Conservation (phyloP, 2,329 filamentous ascomycete genomes). For the Berkeleyomyces rouxiae region DNA sequence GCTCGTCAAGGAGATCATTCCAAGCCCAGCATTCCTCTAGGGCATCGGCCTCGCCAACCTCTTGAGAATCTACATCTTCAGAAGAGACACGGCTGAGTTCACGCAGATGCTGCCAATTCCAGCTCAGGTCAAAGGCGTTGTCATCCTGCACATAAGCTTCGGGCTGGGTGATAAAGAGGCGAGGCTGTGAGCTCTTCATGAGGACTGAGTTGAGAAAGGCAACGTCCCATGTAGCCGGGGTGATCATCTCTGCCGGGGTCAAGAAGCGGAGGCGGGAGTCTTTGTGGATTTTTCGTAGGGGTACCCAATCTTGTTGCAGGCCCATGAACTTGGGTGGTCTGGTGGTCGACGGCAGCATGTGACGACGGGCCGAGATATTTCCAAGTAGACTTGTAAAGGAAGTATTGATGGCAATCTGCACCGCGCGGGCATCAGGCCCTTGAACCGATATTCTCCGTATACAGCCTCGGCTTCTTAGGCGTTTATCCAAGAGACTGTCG, state of each 20-base stretch:
- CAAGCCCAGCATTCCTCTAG: conserved; percentile 52
- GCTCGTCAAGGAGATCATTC: conserved; percentile 46
- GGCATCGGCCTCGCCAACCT: conserved; percentile 44
- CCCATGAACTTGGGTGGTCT: conserved; percentile 31
- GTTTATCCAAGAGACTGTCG: conserved; percentile 45
- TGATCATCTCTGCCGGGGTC: conserved; percentile 54
- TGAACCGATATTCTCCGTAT: conserved; percentile 46
- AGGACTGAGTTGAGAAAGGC: conserved; percentile 54
- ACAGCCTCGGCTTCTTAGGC: conserved; percentile 60
- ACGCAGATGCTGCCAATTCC: conserved; percentile 56
- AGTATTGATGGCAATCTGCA: conserved; percentile 44
- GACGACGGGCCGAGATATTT: conserved; percentile 2
- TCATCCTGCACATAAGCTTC: conserved; percentile 56
- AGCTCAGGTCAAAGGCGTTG: conserved; percentile 35
- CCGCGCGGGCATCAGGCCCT: conserved; percentile 48
- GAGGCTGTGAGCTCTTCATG: conserved; percentile 52
- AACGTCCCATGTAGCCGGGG: conserved; percentile 53
- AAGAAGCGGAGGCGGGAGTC: conserved; percentile 57
- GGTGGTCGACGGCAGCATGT: neutral
- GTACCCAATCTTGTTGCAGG: conserved; percentile 53
- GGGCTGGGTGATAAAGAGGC: conserved; percentile 60
- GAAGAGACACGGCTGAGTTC: conserved; percentile 41
- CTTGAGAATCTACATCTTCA: conserved; percentile 25
- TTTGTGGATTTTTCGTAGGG: conserved; percentile 58
- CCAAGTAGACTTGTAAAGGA: conserved; percentile 43